Conservation (phyloP, 345 rosid species). For the Leavenworthia alabamica region DNA sequence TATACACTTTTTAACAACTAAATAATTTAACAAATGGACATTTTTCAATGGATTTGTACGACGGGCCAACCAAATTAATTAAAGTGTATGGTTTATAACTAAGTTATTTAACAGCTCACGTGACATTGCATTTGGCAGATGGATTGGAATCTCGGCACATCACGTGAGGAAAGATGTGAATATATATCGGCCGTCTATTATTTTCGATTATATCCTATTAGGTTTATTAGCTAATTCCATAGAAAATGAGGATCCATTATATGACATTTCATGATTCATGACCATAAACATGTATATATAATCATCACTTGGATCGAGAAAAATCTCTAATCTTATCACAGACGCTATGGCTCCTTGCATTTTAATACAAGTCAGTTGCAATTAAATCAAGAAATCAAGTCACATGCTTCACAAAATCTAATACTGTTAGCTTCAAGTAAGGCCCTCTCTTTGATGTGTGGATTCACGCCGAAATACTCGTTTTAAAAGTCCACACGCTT, state of each 20-base stretch:
- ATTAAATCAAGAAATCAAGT: constrained; percentile 14
- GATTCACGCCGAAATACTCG: constrained; percentile 29
- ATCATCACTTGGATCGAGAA: constrained; percentile 11
- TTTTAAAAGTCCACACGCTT: constrained; percentile 34
- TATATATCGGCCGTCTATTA: background rate
- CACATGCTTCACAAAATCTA: constrained; percentile 24
- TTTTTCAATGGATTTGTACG: background rate
- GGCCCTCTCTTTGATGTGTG: constrained; percentile 15
- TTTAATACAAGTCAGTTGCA: constrained; percentile 12
- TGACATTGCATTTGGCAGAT: constrained; percentile 22
- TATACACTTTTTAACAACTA: background rate
- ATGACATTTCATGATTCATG: background rate
- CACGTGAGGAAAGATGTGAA: constrained; percentile 23
- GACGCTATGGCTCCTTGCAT: background rate
- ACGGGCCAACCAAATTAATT: background rate
- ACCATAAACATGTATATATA: background rate
- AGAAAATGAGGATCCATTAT: background rate
- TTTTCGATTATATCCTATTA: background rate
- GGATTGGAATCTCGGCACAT: constrained; percentile 21
- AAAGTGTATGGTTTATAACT: background rate
- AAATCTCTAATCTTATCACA: constrained; percentile 18
- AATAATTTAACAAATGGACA: background rate
- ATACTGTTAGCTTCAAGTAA: constrained; percentile 19
- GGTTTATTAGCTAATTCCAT: background rate
- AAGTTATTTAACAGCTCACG: constrained; percentile 7